Percentiles rank a stretch among this genome's conserved stretches.
Conservation (phyloP, 768 basidiomycete species). For the Lentinula detonsa region DNA sequence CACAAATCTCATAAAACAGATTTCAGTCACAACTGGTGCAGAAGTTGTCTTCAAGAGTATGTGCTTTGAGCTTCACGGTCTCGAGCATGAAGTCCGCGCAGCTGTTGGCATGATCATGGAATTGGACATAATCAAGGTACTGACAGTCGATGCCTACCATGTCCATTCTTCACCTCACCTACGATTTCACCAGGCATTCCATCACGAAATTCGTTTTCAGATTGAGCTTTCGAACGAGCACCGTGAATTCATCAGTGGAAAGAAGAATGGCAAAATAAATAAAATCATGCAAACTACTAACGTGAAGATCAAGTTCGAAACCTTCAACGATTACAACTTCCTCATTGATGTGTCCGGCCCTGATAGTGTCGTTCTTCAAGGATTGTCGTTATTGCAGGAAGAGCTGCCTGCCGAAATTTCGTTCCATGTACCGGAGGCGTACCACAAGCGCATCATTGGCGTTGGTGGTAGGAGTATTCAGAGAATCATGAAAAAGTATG, state of each 20-base stretch:
- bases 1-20: slow-evolving; percentile 77
- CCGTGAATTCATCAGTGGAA: slow-evolving; percentile 96
- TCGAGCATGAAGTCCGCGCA: slow-evolving; percentile 84
- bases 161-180: slow-evolving; percentile 3
- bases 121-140: slow-evolving; percentile 85
- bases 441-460: slow-evolving; percentile 98
- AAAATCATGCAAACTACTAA: slow-evolving; percentile 98
- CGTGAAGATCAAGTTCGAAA: slow-evolving; percentile 99
- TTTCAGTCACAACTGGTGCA: slow-evolving; percentile 81
- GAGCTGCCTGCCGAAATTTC: slow-evolving; percentile 98
- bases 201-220: slow-evolving; percentile 97
- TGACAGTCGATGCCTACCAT: not conserved
- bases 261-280: slow-evolving; percentile 99
- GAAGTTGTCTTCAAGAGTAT: slow-evolving; percentile 96
- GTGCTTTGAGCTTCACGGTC: slow-evolving; percentile 95
- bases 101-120: slow-evolving; percentile 86
- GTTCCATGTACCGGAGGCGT: slow-evolving; percentile 96
- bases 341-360: slow-evolving; percentile 87
- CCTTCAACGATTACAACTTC: slow-evolving; percentile 94
- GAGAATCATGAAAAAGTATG: slow-evolving; percentile 99
- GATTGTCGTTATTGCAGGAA: slow-evolving; percentile 86
- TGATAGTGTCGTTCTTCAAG: slow-evolving; percentile 80
- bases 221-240: slow-evolving; percentile 97
- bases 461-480: slow-evolving; percentile 98
- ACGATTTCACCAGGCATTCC: slow-evolving; percentile 58